Conservation (phyloP, 148 eudicot species). For the Silene conica region DNA sequence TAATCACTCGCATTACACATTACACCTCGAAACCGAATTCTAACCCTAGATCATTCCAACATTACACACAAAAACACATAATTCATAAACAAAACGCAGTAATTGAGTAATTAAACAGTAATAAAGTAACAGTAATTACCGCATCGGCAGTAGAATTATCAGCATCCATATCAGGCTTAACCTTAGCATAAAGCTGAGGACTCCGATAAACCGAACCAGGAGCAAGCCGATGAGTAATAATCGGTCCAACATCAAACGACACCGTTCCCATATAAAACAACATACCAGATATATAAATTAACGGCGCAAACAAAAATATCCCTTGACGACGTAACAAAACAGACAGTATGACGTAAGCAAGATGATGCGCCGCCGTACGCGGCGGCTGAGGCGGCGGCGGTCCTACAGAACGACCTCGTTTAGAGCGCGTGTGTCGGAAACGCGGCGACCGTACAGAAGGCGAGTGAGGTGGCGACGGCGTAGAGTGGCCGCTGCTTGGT, state of each 20-base stretch:
- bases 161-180: constrained; percentile 64
- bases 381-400: not conserved
- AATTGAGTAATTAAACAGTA: not conserved
- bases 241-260: constrained; percentile 71
- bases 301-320: constrained; percentile 49
- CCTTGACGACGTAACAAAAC: constrained; percentile 75
- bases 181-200: constrained; percentile 72
- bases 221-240: constrained; percentile 47
- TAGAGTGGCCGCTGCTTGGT: constrained; percentile 80
- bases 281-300: constrained; percentile 80
- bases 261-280: constrained; percentile 88
- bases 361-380: constrained; percentile 55
- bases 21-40: constrained; percentile 8
- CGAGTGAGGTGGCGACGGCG: constrained; percentile 81
- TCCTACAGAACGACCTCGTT: constrained; percentile 30
- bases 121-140: constrained; percentile 36
- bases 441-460: constrained; percentile 70
- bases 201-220: constrained; percentile 81
- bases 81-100: constrained; percentile 1
- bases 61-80: not conserved
- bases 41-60: constrained; percentile 16
- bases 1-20: constrained; percentile 13
- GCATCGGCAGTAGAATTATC: constrained; percentile 82
- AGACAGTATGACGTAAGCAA: constrained; percentile 59
- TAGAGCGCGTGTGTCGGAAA: constrained; percentile 34